A percentile compares a stretch with the other conserved stretches of the same genome.
These are phyloP conservation scores for Gremmenia infestans DNA, from an alignment of 2,329 filamentous ascomycete species.

Conservation along the genomic window DNA sequence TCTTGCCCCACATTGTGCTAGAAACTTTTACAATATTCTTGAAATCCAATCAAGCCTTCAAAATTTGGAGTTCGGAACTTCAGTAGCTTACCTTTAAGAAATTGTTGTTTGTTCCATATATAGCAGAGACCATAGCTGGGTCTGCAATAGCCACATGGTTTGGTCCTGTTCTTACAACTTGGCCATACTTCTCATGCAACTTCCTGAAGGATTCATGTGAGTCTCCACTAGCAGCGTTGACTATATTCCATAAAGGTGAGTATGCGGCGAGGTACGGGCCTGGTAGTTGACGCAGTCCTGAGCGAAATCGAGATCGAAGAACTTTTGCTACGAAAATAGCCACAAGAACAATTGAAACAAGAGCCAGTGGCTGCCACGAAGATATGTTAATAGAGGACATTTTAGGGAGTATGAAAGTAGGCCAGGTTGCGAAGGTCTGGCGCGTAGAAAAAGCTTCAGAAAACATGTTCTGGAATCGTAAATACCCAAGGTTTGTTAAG, in stretches of 20 bases:
- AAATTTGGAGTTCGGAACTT: too few species aligned
- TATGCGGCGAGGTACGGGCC: neutral
- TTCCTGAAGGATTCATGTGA: neutral
- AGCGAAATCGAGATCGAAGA: neutral
- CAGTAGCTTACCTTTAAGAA: conserved; percentile 2
- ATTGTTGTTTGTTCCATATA: conserved; percentile 2
- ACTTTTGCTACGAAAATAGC: too few species aligned
- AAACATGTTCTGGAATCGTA: too few species aligned
- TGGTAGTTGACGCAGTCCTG: neutral
- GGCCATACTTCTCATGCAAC: conserved; percentile 2
- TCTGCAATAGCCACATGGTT: conserved; percentile 2
- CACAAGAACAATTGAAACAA: too few species aligned
- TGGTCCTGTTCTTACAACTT: conserved; percentile 7
- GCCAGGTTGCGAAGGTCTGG: too few species aligned
- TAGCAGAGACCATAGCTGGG: neutral
- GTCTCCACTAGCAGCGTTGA: neutral
- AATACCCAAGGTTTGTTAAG: too few species aligned
- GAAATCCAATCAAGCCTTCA: neutral
- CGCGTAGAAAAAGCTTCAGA: too few species aligned
- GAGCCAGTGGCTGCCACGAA: too few species aligned
- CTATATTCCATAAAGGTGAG: neutral
- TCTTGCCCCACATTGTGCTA: too few species aligned
- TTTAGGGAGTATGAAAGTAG: too few species aligned
- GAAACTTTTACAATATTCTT: too few species aligned
- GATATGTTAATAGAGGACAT: too few species aligned